phyloP scores from a whole-genome alignment of 176 grass and related monocot species.

The Oryza rufipogon region DNA sequence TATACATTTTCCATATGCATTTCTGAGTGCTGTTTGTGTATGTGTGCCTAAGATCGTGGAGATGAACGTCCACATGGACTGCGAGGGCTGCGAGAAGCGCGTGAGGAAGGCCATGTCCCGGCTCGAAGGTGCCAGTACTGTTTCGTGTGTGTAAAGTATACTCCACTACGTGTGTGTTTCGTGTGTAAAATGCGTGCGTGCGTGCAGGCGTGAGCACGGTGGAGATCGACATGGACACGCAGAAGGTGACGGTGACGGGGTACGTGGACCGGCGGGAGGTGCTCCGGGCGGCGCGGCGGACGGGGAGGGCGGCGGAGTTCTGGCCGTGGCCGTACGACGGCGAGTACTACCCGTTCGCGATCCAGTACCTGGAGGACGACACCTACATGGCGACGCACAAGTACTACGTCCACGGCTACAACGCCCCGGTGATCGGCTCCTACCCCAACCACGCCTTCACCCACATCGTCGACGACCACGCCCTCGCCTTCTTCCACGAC shows the following conservation, averaged over 20 bases:
- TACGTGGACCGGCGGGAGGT: slow-evolving; percentile 66
- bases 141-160: neutral
- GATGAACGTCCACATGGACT: slow-evolving; percentile 93
- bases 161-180: neutral
- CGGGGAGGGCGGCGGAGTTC: slow-evolving; percentile 74
- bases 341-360: slow-evolving; percentile 79
- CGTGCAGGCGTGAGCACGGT: slow-evolving; percentile 64
- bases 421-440: slow-evolving; percentile 56
- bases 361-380: slow-evolving; percentile 76
- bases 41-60: slow-evolving; percentile 62
- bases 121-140: slow-evolving; percentile 51
- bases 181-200: neutral
- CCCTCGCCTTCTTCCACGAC: slow-evolving; percentile 68
- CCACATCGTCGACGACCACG: slow-evolving; percentile 65
- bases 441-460: slow-evolving; percentile 76
- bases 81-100: slow-evolving; percentile 78
- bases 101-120: slow-evolving; percentile 68
- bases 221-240: slow-evolving; percentile 77
- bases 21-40: neutral
- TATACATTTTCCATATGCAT: neutral
- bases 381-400: slow-evolving; percentile 59
- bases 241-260: slow-evolving; percentile 93
- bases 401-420: slow-evolving; percentile 86
- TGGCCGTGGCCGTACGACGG: slow-evolving; percentile 85
- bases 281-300: slow-evolving; percentile 75